phyloP scores from a whole-genome alignment of 495 filamentous ascomycete species.

The Cenococcum geophilum region DNA sequence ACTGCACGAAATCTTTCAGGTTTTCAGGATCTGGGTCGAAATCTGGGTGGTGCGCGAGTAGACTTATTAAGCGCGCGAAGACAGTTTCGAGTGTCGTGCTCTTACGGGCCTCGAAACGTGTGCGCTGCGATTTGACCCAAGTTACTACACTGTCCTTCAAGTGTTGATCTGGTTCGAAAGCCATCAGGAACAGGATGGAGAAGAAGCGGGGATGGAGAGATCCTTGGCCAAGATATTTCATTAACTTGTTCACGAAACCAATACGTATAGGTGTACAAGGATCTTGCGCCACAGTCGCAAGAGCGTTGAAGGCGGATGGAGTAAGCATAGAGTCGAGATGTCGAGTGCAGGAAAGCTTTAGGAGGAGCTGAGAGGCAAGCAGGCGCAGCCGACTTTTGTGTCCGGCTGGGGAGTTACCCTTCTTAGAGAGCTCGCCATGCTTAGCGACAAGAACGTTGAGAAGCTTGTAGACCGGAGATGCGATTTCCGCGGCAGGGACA shows the following conservation, averaged over 20 bases:
- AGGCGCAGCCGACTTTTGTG: slow-evolving; percentile 76
- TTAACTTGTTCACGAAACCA: slow-evolving; percentile 73
- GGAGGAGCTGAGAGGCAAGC: slow-evolving; percentile 68
- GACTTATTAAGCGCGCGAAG: slow-evolving; percentile 77
- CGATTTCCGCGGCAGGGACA: slow-evolving; percentile 53
- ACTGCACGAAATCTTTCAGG: slow-evolving; percentile 71
- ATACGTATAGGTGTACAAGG: slow-evolving; percentile 62
- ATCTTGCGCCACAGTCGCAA: slow-evolving; percentile 77
- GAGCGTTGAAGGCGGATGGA: slow-evolving; percentile 66
- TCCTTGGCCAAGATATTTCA: slow-evolving; percentile 70
- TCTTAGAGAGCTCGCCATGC: slow-evolving; percentile 72
- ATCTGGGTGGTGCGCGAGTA: slow-evolving; percentile 93
- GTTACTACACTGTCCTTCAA: slow-evolving; percentile 70
- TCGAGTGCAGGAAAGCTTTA: slow-evolving; percentile 74
- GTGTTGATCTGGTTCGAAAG: slow-evolving; percentile 70
- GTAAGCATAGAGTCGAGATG: slow-evolving; percentile 70
- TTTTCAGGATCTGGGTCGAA: slow-evolving; percentile 64
- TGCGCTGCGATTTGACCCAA: slow-evolving; percentile 76
- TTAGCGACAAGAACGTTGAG: slow-evolving; percentile 66
- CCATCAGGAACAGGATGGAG: slow-evolving; percentile 78
- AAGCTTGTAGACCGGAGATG: slow-evolving; percentile 65
- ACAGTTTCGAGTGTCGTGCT: slow-evolving; percentile 70
- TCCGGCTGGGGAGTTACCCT: slow-evolving; percentile 61
- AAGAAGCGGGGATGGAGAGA: slow-evolving; percentile 75
- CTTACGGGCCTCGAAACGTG: slow-evolving; percentile 44